phyloP scores from a whole-genome alignment of 164 flowering plant genomes.

The Berberis thunbergii region DNA sequence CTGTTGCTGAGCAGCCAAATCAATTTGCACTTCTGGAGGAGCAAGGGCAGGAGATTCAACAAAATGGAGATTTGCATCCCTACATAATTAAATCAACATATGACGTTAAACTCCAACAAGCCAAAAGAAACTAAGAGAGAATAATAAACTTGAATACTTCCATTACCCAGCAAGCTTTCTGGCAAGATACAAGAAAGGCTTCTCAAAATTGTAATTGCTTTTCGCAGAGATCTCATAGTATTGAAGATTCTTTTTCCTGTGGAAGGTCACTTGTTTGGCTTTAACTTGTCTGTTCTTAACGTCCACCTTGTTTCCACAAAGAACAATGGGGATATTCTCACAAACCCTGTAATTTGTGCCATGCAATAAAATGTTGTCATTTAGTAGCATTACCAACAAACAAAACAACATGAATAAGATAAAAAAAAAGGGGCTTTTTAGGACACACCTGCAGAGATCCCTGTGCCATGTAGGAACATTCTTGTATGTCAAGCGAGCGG shows the following conservation, averaged over 20 bases:
- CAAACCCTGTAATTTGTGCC: constrained; percentile 36
- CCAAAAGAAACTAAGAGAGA: not conserved
- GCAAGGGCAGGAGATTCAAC: constrained; percentile 21
- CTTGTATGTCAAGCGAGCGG: constrained; percentile 28
- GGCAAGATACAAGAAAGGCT: constrained; percentile 63
- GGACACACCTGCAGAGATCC: constrained; percentile 27
- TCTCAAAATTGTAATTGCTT: constrained; percentile 64
- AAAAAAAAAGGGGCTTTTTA: not conserved
- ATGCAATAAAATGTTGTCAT: not conserved
- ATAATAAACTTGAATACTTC: not conserved
- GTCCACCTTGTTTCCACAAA: constrained; percentile 72
- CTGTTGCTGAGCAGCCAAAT: constrained; percentile 17
- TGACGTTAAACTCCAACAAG: not conserved
- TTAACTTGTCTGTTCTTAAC: constrained; percentile 64
- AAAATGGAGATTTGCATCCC: constrained; percentile 24
- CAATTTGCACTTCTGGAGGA: constrained; percentile 24
- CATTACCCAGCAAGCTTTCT: constrained; percentile 61
- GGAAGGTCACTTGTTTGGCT: constrained; percentile 64
- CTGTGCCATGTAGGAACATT: constrained; percentile 35
- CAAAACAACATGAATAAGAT: not conserved
- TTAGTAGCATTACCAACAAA: not conserved
- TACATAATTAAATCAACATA: not conserved
- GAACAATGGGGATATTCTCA: constrained; percentile 64
- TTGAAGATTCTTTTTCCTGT: constrained; percentile 63
- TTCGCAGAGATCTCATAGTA: constrained; percentile 68